Evolutionary conservation across 768 basidiomycete genomes (phyloP).

Genomic region (Kwoniella dendrophila): DNA sequence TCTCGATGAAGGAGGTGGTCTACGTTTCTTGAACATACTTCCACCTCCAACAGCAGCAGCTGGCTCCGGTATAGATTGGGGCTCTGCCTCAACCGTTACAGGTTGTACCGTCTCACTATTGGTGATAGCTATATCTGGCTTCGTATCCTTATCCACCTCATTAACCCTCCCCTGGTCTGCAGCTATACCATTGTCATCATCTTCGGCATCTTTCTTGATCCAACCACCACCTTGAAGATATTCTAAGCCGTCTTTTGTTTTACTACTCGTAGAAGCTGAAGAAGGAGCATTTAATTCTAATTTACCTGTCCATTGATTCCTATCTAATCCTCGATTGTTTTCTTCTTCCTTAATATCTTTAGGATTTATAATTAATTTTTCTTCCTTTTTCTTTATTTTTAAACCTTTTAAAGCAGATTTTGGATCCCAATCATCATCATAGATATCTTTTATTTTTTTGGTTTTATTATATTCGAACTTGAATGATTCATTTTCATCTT

Average conservation of each 20-base stretch:
- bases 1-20: constrained; percentile 40
- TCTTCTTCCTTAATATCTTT: constrained; percentile 30
- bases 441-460: constrained; percentile 63
- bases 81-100: constrained; percentile 2
- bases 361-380: constrained; percentile 27
- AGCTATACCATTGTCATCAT: constrained; percentile 15
- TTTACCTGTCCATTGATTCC: constrained; percentile 21
- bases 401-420: constrained; percentile 66
- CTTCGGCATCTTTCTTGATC: constrained; percentile 23
- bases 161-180: constrained; percentile 6
- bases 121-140: constrained; percentile 9
- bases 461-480: constrained; percentile 63
- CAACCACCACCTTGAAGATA: constrained; percentile 20
- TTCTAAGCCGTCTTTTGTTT: constrained; percentile 12
- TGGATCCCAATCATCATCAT: constrained; percentile 81
- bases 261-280: neutral
- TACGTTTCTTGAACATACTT: constrained; percentile 57
- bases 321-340: constrained; percentile 18
- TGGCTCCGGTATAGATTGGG: neutral
- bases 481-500: constrained; percentile 36
- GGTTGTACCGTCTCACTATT: neutral
- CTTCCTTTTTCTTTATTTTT: constrained; percentile 60
- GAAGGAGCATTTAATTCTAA: constrained; percentile 11
- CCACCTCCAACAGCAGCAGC: constrained; percentile 2
- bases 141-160: constrained; percentile 3